phyloP scores from a whole-genome alignment of 2,329 filamentous ascomycete species.

The Talaromyces amestolkiae region DNA sequence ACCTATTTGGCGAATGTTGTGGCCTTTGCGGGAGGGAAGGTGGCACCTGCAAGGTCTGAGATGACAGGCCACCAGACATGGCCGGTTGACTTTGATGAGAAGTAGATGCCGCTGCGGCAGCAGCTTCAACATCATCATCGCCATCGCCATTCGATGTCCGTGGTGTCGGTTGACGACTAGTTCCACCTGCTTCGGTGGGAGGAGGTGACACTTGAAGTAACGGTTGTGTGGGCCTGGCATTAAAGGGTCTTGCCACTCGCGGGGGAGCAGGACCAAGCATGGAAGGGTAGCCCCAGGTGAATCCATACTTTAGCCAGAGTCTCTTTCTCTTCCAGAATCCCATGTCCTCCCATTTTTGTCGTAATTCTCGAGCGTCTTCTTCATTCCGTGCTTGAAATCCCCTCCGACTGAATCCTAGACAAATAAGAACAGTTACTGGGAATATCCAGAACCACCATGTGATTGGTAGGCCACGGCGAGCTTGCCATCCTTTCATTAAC shows the following conservation, averaged over 20 bases:
- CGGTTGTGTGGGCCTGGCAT: slow-evolving; percentile 1
- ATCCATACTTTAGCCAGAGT: slow-evolving; percentile 33
- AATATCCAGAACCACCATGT: slow-evolving; percentile 28
- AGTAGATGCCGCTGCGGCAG: neutral
- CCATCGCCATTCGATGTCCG: slow-evolving; percentile 1
- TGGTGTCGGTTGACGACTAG: slow-evolving; percentile 9
- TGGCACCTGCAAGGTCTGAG: neutral
- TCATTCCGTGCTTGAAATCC: slow-evolving; percentile 30
- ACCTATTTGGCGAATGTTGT: neutral
- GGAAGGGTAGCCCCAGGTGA: slow-evolving; percentile 30
- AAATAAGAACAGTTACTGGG: slow-evolving; percentile 25
- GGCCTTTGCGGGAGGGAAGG: neutral
- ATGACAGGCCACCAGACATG: slow-evolving; percentile 3
- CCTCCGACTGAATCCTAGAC: slow-evolving; percentile 28
- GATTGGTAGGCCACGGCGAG: slow-evolving; percentile 32
- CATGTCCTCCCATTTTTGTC: slow-evolving; percentile 29
- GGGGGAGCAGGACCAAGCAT: slow-evolving; percentile 31
- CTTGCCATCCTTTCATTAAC: slow-evolving; percentile 35
- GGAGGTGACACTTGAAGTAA: slow-evolving; percentile 19
- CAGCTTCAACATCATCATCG: slow-evolving; percentile 3
- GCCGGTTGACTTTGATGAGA: neutral
- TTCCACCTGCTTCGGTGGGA: slow-evolving; percentile 1
- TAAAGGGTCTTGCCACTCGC: slow-evolving; percentile 9
- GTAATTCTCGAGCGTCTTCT: slow-evolving; percentile 27
- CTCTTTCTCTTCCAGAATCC: slow-evolving; percentile 26